Evolutionary conservation across 257 asterid species (phyloP).

Genomic region (Oldenlandia corymbosa): DNA sequence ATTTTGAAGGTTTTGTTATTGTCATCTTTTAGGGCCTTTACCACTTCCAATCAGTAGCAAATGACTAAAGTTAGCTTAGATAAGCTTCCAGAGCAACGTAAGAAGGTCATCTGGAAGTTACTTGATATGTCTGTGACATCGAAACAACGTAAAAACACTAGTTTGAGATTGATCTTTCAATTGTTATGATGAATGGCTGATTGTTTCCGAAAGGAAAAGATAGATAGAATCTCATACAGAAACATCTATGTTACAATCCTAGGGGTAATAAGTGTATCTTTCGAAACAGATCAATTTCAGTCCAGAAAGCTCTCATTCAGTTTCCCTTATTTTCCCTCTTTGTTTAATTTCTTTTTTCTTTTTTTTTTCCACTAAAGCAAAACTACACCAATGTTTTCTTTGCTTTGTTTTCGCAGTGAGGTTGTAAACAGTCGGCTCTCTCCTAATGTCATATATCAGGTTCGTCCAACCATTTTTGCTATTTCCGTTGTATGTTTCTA

Average conservation of each 20-base stretch:
- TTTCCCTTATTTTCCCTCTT: too few species aligned
- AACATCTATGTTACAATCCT: background rate
- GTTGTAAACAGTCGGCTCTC: slow-evolving; percentile 58
- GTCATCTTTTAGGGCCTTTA: background rate
- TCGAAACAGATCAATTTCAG: background rate
- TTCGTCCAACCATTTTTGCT: slow-evolving; percentile 17
- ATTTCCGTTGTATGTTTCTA: background rate
- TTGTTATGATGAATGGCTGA: background rate
- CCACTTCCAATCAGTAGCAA: background rate
- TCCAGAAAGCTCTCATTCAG: background rate
- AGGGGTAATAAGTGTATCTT: background rate
- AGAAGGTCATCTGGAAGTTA: background rate
- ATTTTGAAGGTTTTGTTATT: background rate
- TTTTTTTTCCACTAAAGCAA: too few species aligned
- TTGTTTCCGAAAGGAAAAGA: background rate
- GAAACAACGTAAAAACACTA: too few species aligned
- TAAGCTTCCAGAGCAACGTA: background rate
- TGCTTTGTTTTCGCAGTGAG: slow-evolving; percentile 49
- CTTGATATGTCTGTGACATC: too few species aligned
- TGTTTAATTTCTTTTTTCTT: too few species aligned
- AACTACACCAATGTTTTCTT: background rate
- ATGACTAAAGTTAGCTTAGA: background rate
- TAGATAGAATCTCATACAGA: background rate
- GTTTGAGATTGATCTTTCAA: too few species aligned
- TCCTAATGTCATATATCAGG: slow-evolving; percentile 60